These are phyloP conservation scores for Mycena venus DNA, from an alignment of 768 basidiomycete genomes.

Conservation along the genomic window DNA sequence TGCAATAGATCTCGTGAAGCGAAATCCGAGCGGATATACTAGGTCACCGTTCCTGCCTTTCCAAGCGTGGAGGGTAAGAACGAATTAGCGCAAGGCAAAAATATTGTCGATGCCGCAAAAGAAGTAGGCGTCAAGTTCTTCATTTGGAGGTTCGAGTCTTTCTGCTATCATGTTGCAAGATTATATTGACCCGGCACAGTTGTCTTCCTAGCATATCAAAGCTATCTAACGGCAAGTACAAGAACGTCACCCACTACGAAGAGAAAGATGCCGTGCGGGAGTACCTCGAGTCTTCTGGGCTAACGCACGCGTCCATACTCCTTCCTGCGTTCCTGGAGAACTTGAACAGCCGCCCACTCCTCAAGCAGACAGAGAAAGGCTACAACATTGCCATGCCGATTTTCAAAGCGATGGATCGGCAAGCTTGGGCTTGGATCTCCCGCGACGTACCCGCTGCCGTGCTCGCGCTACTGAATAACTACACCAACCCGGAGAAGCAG, in stretches of 20 bases:
- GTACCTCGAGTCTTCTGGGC: neutral
- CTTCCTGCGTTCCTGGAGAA: slow-evolving; percentile 17
- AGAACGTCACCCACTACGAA: neutral
- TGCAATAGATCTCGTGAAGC: neutral
- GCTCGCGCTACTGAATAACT: slow-evolving; percentile 14
- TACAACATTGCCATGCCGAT: neutral
- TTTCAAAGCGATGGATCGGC: neutral
- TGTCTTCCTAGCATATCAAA: neutral
- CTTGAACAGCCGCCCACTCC: neutral
- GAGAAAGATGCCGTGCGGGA: slow-evolving; percentile 1
- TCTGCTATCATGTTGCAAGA: neutral
- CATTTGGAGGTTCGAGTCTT: neutral
- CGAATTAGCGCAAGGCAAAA: neutral
- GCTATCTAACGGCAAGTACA: slow-evolving; percentile 8
- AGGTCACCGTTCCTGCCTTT: neutral
- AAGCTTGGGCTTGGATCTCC: slow-evolving; percentile 4
- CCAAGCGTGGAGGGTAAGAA: neutral
- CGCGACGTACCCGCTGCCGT: slow-evolving; percentile 13
- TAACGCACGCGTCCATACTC: slow-evolving; percentile 4
- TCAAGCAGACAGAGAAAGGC: neutral
- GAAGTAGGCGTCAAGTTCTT: slow-evolving; percentile 10
- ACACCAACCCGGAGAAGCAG: neutral
- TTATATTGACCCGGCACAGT: neutral
- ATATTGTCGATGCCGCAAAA: slow-evolving; percentile 6
- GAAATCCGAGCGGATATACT: neutral